phyloP scores from a whole-genome alignment of 2,329 filamentous ascomycete species.

The Epicoccum nigrum region DNA sequence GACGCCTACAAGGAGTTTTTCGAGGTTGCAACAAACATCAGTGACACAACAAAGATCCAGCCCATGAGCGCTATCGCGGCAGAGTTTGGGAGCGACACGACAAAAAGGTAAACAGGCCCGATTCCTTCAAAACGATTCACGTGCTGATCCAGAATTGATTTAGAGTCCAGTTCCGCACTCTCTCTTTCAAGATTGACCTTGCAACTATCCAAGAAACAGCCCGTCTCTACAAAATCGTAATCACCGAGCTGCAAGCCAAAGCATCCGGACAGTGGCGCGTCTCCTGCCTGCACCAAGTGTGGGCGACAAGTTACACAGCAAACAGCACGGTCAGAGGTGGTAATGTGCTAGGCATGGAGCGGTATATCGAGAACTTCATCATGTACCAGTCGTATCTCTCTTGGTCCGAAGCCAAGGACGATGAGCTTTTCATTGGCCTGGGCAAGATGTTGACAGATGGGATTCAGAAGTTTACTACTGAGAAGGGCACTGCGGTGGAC shows the following conservation, averaged over 20 bases:
- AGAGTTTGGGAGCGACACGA: constrained; percentile 20
- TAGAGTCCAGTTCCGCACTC: constrained; percentile 24
- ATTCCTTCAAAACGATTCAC: neutral
- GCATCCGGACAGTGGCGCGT: constrained; percentile 29
- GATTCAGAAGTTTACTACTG: constrained; percentile 7
- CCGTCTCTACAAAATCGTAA: constrained; percentile 36
- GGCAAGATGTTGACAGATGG: constrained; percentile 15
- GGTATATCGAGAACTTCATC: constrained; percentile 15
- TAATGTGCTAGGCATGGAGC: constrained; percentile 47
- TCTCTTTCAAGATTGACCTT: constrained; percentile 34
- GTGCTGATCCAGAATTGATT: neutral
- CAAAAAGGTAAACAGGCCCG: constrained; percentile 6
- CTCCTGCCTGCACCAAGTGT: constrained; percentile 19
- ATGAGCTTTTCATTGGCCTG: constrained; percentile 10
- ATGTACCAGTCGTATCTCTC: constrained; percentile 24
- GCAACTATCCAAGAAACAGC: constrained; percentile 21
- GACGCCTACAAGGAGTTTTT: constrained; percentile 26
- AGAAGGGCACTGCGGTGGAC: constrained; percentile 4
- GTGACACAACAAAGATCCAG: constrained; percentile 25
- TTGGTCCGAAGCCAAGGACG: constrained; percentile 20
- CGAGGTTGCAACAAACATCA: constrained; percentile 20
- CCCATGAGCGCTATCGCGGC: constrained; percentile 20
- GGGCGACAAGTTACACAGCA: constrained; percentile 14
- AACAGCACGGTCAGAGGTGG: constrained; percentile 40
- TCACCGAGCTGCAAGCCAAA: constrained; percentile 32